A percentile compares a stretch with the other conserved stretches of the same genome.
These are phyloP conservation scores for Wickerhamomyces strasburgensis DNA, from an alignment of 805 yeast species.

Conservation along the genomic window DNA sequence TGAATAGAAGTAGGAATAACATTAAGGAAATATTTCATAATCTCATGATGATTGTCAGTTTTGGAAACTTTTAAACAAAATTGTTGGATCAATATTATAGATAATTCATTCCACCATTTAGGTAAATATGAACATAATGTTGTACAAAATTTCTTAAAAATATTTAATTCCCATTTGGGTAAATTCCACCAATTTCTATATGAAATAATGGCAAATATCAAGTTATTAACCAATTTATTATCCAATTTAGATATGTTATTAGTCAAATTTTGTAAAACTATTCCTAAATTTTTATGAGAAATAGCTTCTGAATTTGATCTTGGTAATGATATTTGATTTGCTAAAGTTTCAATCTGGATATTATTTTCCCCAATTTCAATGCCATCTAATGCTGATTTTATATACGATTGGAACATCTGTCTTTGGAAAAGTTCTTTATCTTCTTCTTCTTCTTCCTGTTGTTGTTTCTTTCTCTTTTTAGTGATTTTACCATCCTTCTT, in stretches of 20 bases:
- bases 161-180: slow-evolving; percentile 38
- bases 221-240: slow-evolving; percentile 38
- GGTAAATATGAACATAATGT: slow-evolving; percentile 84
- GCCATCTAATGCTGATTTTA: slow-evolving; percentile 64
- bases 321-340: slow-evolving; percentile 56
- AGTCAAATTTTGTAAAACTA: slow-evolving; percentile 54
- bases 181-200: slow-evolving; percentile 56
- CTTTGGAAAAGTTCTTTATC: slow-evolving; percentile 24
- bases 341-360: slow-evolving; percentile 51
- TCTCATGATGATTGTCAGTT: slow-evolving; percentile 54
- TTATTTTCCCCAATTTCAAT: slow-evolving; percentile 57
- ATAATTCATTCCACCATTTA: slow-evolving; percentile 85
- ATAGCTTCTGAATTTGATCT: slow-evolving; percentile 48
- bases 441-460: slow-evolving; percentile 3
- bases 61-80: slow-evolving; percentile 36
- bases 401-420: slow-evolving; percentile 38
- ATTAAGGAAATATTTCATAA: slow-evolving; percentile 57
- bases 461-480: background rate
- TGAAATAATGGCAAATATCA: slow-evolving; percentile 59
- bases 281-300: slow-evolving; percentile 44
- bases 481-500: background rate
- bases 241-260: slow-evolving; percentile 63
- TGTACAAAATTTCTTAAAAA: slow-evolving; percentile 66
- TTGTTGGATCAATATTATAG: slow-evolving; percentile 58
- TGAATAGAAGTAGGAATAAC: slow-evolving; percentile 80